Conservation (phyloP, 1,284 basidiomycete species). For the Pascua guehoae region DNA sequence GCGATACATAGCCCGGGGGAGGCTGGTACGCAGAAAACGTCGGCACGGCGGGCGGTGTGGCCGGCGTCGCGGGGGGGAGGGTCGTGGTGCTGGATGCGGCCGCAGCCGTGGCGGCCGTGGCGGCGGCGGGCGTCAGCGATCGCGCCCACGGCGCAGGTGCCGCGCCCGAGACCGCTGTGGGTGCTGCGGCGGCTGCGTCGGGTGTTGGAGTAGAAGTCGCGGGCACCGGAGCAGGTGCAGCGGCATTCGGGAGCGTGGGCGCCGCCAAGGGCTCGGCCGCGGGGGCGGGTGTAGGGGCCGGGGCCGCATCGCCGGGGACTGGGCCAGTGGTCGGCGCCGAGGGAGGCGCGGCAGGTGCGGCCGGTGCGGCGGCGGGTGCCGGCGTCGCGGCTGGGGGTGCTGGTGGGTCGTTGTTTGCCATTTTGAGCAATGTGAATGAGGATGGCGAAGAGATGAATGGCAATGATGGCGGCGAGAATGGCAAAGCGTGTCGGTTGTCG, state of each 20-base stretch:
- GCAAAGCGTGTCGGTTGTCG: background rate
- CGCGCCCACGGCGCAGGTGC: background rate
- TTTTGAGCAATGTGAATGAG: conserved; percentile 25
- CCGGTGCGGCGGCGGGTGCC: conserved; percentile 25
- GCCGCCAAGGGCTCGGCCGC: background rate
- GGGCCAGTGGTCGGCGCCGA: no score
- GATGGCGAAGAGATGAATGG: background rate
- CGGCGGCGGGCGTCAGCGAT: background rate
- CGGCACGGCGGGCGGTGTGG: background rate
- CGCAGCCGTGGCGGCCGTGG: background rate
- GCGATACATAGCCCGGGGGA: conserved; percentile 1
- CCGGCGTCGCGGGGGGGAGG: background rate
- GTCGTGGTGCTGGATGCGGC: background rate
- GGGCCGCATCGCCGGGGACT: conserved; percentile 1
- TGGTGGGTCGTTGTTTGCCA: conserved; percentile 38
- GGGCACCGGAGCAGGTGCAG: background rate
- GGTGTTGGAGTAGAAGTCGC: background rate
- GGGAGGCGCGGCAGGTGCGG: background rate
- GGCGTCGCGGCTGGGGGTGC: conserved; percentile 29
- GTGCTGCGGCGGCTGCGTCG: background rate
- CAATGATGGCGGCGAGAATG: background rate
- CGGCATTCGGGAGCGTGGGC: no score
- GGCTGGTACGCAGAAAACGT: conserved; percentile 1
- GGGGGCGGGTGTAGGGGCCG: conserved; percentile 1
- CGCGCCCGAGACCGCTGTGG: background rate